These are phyloP conservation scores for Ceratocystis huliohia DNA, from an alignment of 2,329 filamentous ascomycete genomes.

Conservation along the genomic window DNA sequence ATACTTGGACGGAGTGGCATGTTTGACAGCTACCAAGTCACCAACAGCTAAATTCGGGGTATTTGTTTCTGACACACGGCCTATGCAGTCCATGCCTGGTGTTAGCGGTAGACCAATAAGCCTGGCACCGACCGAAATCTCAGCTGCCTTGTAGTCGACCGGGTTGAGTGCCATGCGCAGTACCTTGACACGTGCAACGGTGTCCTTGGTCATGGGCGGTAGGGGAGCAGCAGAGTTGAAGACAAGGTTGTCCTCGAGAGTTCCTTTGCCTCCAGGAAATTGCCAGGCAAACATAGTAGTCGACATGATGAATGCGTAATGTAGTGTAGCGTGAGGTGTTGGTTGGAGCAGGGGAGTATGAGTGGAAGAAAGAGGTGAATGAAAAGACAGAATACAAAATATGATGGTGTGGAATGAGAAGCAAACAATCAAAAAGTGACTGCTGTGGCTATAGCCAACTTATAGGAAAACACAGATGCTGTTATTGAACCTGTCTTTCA, in stretches of 20 bases:
- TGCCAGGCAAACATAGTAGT: constrained; percentile 22
- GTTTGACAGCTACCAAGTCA: constrained; percentile 34
- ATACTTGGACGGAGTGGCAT: constrained; percentile 25
- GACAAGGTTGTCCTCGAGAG: constrained; percentile 23
- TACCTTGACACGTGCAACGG: constrained; percentile 34
- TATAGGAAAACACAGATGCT: not conserved
- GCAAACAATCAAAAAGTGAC: no score
- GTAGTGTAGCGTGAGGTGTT: not conserved
- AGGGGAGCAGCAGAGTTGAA: constrained; percentile 22
- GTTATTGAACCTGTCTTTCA: not conserved
- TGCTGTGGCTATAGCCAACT: not conserved
- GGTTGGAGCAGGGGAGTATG: not conserved
- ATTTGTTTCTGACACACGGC: constrained; percentile 32
- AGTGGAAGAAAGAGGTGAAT: not conserved
- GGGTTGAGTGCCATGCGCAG: constrained; percentile 36
- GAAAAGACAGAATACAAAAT: not conserved
- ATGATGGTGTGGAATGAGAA: not conserved
- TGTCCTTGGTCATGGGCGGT: constrained; percentile 22
- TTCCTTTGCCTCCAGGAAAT: constrained; percentile 23
- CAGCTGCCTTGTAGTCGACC: constrained; percentile 38
- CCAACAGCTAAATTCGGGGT: constrained; percentile 29
- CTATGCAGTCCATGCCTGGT: constrained; percentile 40
- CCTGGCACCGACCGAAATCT: constrained; percentile 25
- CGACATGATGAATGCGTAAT: constrained; percentile 12
- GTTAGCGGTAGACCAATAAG: constrained; percentile 33